These are phyloP conservation scores for Lentinula novae-zelandiae DNA, from an alignment of 1,284 basidiomycete genomes.

Conservation along the genomic window DNA sequence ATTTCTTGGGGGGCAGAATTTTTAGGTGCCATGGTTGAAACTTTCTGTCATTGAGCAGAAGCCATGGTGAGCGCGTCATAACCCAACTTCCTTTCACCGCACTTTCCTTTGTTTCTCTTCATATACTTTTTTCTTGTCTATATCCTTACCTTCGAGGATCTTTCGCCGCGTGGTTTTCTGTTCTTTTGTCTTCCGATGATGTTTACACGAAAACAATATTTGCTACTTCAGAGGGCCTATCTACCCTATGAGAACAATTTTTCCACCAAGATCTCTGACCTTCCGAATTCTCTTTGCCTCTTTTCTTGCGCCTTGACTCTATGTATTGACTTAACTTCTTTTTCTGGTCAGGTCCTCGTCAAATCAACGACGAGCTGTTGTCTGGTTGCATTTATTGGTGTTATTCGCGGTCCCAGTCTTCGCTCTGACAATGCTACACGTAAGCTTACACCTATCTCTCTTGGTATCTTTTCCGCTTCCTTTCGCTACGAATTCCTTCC, in stretches of 20 bases:
- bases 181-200: neutral
- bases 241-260: conserved; percentile 5
- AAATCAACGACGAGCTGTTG: neutral
- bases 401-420: no score
- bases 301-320: neutral
- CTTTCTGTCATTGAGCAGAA: no score
- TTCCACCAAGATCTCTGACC: conserved; percentile 8
- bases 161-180: neutral
- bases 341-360: neutral
- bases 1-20: no score
- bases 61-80: no score
- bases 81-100: no score
- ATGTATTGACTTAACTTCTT: neutral
- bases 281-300: neutral
- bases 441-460: no score
- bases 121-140: no score
- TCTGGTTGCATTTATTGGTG: no score
- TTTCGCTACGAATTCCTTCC: neutral
- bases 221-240: conserved; percentile 6
- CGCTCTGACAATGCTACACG: no score
- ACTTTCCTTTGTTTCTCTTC: no score
- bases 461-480: neutral
- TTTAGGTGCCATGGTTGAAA: no score
- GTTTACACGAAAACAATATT: neutral
- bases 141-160: no score